Conservation (phyloP, 805 yeast genomes). For the Kuraishia borneana region DNA sequence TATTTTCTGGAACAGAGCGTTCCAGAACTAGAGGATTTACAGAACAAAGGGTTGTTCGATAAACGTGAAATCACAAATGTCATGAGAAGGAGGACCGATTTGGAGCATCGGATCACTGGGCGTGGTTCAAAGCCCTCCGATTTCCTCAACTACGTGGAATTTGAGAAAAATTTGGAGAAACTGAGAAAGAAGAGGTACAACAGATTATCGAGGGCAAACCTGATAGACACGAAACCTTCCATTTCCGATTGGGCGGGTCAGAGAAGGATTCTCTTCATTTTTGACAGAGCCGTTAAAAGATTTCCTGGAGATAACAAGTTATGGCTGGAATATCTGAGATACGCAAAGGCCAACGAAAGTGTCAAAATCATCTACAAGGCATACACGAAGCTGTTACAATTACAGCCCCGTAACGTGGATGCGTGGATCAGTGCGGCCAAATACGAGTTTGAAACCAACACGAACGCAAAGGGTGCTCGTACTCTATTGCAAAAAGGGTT, state of each 20-base stretch:
- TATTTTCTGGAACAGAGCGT: slow-evolving; percentile 58
- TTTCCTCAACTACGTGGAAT: slow-evolving; percentile 67
- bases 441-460: slow-evolving; percentile 82
- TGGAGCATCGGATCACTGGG: slow-evolving; percentile 81
- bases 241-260: slow-evolving; percentile 82
- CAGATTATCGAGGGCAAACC: slow-evolving; percentile 44
- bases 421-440: slow-evolving; percentile 95
- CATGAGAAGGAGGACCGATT: slow-evolving; percentile 90
- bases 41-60: slow-evolving; percentile 69
- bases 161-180: slow-evolving; percentile 70
- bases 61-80: slow-evolving; percentile 74
- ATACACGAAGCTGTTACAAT: slow-evolving; percentile 64
- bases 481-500: slow-evolving; percentile 75
- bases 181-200: slow-evolving; percentile 61
- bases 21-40: slow-evolving; percentile 86
- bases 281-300: slow-evolving; percentile 69
- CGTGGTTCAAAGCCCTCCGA: slow-evolving; percentile 75
- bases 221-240: slow-evolving; percentile 50
- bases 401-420: slow-evolving; percentile 85
- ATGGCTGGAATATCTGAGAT: slow-evolving; percentile 71
- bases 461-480: slow-evolving; percentile 83
- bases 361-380: slow-evolving; percentile 65
- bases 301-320: slow-evolving; percentile 68
- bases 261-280: slow-evolving; percentile 71
- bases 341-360: slow-evolving; percentile 55